A percentile compares a stretch with the other conserved stretches of the same genome.
Evolutionary conservation across 2,329 filamentous ascomycete genomes (phyloP).

Genomic region (Orbilia blumenaviensis): DNA sequence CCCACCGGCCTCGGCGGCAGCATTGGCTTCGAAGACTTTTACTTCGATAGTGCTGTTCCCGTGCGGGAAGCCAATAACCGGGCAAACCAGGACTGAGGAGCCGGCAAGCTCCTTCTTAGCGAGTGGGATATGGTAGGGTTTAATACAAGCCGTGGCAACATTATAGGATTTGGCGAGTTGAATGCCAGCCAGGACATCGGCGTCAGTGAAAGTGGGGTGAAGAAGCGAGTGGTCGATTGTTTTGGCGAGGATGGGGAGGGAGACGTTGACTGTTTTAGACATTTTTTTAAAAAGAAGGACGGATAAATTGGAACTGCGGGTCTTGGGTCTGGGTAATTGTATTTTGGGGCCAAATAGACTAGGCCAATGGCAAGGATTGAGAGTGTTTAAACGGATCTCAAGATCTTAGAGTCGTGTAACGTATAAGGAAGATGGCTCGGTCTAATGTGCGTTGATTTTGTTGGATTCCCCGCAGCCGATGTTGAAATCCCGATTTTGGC

Average conservation of each 20-base stretch:
- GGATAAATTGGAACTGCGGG: slow-evolving; percentile 57
- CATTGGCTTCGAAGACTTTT: slow-evolving; percentile 67
- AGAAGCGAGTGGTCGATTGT: slow-evolving; percentile 71
- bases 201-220: slow-evolving; percentile 71
- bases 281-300: not conserved
- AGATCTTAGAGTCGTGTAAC: not conserved
- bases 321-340: not conserved
- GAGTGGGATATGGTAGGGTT: slow-evolving; percentile 67
- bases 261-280: slow-evolving; percentile 36
- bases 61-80: slow-evolving; percentile 71
- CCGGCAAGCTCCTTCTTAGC: slow-evolving; percentile 65
- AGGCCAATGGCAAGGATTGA: not conserved
- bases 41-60: slow-evolving; percentile 67
- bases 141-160: slow-evolving; percentile 69
- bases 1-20: slow-evolving; percentile 65
- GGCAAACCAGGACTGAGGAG: slow-evolving; percentile 66
- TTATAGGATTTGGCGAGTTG: slow-evolving; percentile 64
- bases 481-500: not conserved
- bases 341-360: too few relatives aligned
- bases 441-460: slow-evolving; percentile 31
- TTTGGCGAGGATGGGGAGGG: slow-evolving; percentile 62
- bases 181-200: slow-evolving; percentile 66
- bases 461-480: slow-evolving; percentile 36
- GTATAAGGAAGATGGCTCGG: too few relatives aligned
- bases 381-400: not conserved